phyloP scores from a whole-genome alignment of 1,139 yeast species.

The Entelexis paramagnoliae region DNA sequence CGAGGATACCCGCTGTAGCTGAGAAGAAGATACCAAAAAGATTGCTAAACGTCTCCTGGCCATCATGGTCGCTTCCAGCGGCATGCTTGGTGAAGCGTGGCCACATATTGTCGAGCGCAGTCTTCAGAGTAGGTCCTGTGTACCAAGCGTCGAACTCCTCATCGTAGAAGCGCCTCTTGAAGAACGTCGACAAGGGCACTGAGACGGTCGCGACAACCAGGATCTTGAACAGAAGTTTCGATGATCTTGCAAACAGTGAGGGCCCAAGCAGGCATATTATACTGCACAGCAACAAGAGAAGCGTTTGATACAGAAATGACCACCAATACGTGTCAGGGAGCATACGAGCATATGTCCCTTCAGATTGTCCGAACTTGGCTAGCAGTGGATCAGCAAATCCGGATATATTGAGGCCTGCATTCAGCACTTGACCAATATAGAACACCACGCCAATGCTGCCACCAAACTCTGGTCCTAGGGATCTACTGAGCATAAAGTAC shows the following conservation, averaged over 20 bases:
- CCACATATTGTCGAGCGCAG: conserved; percentile 52
- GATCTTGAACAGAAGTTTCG: conserved; percentile 59
- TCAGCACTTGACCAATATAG: conserved; percentile 65
- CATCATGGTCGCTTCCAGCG: conserved; percentile 67
- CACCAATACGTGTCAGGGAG: conserved; percentile 51
- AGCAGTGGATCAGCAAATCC: conserved; percentile 69
- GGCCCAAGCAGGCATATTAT: conserved; percentile 76
- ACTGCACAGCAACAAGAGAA: conserved; percentile 60
- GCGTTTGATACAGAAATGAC: conserved; percentile 53
- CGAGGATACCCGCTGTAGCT: conserved; percentile 95
- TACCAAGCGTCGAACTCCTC: conserved; percentile 42
- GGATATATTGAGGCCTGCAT: conserved; percentile 66
- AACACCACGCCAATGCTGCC: conserved; percentile 76
- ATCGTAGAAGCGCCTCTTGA: conserved; percentile 50
- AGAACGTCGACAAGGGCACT: conserved; percentile 64
- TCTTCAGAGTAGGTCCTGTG: conserved; percentile 63
- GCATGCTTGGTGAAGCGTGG: conserved; percentile 84
- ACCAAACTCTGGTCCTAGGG: conserved; percentile 75
- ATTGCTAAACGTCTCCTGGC: conserved; percentile 59
- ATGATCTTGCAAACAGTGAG: conserved; percentile 71
- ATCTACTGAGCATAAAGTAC: conserved; percentile 68
- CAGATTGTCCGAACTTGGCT: conserved; percentile 47
- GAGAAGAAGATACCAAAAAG: conserved; percentile 94
- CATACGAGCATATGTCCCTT: conserved; percentile 47
- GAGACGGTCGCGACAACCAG: conserved; percentile 66